Conservation (phyloP, 2,329 filamentous ascomycete species). For the Thielaviopsis ethacetica region DNA sequence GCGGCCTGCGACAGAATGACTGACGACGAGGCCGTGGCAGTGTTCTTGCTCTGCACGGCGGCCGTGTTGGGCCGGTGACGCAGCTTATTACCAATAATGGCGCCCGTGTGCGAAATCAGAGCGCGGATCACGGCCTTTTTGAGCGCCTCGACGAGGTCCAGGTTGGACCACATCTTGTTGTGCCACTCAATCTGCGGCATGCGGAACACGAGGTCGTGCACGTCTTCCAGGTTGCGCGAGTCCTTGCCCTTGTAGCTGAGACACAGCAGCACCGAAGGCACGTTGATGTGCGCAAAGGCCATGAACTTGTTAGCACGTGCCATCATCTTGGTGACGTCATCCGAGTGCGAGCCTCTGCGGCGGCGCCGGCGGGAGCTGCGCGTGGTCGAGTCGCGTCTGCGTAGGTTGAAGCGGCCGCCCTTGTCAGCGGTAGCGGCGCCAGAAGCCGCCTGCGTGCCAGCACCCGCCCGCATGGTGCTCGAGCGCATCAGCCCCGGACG, state of each 20-base stretch:
- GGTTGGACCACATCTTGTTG: slow-evolving; percentile 98
- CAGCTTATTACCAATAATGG: slow-evolving; percentile 96
- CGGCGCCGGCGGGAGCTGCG: slow-evolving; percentile 28
- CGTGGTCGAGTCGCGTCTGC: slow-evolving; percentile 27
- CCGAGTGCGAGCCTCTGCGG: slow-evolving; percentile 39
- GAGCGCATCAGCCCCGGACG: slow-evolving; percentile 30
- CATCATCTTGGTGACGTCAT: slow-evolving; percentile 96
- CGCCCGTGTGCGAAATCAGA: slow-evolving; percentile 84
- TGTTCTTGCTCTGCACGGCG: slow-evolving; percentile 53
- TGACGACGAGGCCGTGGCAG: slow-evolving; percentile 36
- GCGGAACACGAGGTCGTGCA: slow-evolving; percentile 94
- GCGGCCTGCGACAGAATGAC: slow-evolving; percentile 35
- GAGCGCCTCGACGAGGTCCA: slow-evolving; percentile 79
- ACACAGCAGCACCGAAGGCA: slow-evolving; percentile 88
- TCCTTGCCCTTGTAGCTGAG: slow-evolving; percentile 93
- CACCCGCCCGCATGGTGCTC: slow-evolving; percentile 22
- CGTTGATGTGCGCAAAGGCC: slow-evolving; percentile 89
- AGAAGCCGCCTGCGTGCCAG: background rate
- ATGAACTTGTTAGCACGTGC: slow-evolving; percentile 89
- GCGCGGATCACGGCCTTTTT: slow-evolving; percentile 93
- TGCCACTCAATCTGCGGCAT: slow-evolving; percentile 88
- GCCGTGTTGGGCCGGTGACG: slow-evolving; percentile 70
- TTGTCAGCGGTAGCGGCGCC: background rate
- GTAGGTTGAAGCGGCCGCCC: slow-evolving; percentile 35
- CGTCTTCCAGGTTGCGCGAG: slow-evolving; percentile 87